Conservation (phyloP, 257 asterid genomes). For the Rehmannia glutinosa region DNA sequence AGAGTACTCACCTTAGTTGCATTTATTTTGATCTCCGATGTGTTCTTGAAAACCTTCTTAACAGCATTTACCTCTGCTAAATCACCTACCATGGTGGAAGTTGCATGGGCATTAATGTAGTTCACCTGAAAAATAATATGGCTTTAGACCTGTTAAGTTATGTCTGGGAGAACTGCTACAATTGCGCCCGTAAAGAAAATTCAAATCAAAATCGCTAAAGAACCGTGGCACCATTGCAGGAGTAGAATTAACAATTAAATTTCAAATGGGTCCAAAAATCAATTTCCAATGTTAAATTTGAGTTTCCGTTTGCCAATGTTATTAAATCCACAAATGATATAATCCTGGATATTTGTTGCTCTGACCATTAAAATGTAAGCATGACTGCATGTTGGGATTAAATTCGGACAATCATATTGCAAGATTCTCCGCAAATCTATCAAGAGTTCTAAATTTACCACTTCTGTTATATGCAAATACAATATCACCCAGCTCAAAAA, state of each 20-base stretch:
- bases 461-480: not conserved
- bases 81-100: conserved; percentile 91
- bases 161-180: not conserved
- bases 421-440: not conserved
- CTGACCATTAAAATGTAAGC: not conserved
- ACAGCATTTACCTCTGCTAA: conserved; percentile 88
- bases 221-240: not conserved
- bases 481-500: conserved; percentile 7
- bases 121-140: conserved; percentile 60
- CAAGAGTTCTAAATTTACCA: not conserved
- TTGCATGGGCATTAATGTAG: conserved; percentile 93
- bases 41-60: conserved; percentile 86
- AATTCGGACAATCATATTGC: not conserved
- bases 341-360: no score
- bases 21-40: conserved; percentile 74
- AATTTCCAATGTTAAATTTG: not conserved
- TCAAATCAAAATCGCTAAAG: not conserved
- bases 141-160: not conserved
- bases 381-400: not conserved
- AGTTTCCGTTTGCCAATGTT: not conserved
- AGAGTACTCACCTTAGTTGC: conserved; percentile 68
- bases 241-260: not conserved
- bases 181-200: no score
- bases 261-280: not conserved
- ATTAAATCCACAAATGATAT: not conserved